Evolutionary conservation across 208 protist species (phyloP).

Genomic region (Trypanosoma conorhini): DNA sequence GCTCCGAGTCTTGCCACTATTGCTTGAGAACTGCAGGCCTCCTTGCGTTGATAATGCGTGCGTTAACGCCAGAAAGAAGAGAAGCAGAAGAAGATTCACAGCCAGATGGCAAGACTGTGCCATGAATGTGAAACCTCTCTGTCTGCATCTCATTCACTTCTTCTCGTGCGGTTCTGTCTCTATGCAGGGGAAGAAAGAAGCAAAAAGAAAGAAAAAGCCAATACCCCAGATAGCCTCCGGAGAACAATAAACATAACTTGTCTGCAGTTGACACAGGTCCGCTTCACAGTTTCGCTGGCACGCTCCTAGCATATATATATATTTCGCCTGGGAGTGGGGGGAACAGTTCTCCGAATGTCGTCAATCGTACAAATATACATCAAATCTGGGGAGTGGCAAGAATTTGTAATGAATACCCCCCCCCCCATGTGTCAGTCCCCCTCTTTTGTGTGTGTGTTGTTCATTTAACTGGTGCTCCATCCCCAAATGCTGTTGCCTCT

Average conservation of each 20-base stretch:
- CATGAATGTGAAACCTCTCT: not conserved
- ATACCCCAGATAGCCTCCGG: not conserved
- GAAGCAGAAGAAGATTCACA: conserved; percentile 15
- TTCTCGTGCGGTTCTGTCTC: not conserved
- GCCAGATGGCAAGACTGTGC: not conserved
- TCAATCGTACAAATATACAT: not conserved
- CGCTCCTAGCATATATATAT: not conserved
- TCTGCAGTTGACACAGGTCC: not conserved
- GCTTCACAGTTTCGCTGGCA: not conserved
- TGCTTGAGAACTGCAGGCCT: not conserved
- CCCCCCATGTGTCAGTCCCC: not conserved
- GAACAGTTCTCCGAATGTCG: not conserved
- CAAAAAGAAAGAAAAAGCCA: not conserved
- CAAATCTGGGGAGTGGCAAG: not conserved
- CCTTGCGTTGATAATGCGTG: not conserved
- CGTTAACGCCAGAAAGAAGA: conserved; percentile 2
- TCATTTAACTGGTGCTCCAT: conserved; percentile 2
- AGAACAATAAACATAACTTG: not conserved
- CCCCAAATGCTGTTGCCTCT: not conserved
- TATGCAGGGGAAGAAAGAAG: not conserved
- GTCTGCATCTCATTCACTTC: not conserved
- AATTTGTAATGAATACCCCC: not conserved
- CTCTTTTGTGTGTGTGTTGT: conserved; percentile 3
- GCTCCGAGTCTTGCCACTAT: not conserved
- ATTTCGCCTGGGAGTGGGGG: not conserved